Conservation (phyloP, 306 rosid species). For the Dalbergia cultrata region DNA sequence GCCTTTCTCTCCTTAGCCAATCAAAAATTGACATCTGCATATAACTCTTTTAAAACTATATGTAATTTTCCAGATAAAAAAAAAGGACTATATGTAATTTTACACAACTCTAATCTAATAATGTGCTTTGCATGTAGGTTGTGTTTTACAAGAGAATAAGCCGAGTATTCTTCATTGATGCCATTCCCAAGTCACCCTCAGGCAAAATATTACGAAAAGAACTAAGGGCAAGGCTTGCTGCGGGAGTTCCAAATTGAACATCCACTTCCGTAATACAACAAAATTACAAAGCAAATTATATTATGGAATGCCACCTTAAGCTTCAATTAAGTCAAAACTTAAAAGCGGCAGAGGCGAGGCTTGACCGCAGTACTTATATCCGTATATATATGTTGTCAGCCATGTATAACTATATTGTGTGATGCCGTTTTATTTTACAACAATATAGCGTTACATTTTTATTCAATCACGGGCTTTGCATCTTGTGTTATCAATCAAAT, state of each 20-base stretch:
- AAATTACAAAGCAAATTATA: neutral
- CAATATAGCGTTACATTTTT: neutral
- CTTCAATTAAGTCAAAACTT: neutral
- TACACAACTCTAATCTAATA: neutral
- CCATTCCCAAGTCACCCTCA: slow-evolving; percentile 83
- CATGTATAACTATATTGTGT: neutral
- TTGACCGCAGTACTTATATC: neutral
- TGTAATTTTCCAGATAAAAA: too few relatives aligned
- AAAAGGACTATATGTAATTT: too few relatives aligned
- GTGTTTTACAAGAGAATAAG: slow-evolving; percentile 78
- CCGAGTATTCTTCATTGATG: slow-evolving; percentile 71
- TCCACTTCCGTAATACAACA: neutral
- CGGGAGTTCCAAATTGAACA: slow-evolving; percentile 46
- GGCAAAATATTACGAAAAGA: slow-evolving; percentile 85
- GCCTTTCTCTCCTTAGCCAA: too few relatives aligned
- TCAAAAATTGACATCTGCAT: too few relatives aligned
- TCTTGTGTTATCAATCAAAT: neutral
- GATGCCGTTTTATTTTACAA: neutral
- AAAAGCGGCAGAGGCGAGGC: neutral
- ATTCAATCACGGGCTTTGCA: slow-evolving; percentile 2
- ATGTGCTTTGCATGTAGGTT: slow-evolving; percentile 56
- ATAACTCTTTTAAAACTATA: too few relatives aligned
- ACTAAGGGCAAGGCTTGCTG: slow-evolving; percentile 71
- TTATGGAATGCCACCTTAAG: neutral
- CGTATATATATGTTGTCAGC: neutral